phyloP scores from a whole-genome alignment of 345 rosid genomes.

The Salix suchowensis region DNA sequence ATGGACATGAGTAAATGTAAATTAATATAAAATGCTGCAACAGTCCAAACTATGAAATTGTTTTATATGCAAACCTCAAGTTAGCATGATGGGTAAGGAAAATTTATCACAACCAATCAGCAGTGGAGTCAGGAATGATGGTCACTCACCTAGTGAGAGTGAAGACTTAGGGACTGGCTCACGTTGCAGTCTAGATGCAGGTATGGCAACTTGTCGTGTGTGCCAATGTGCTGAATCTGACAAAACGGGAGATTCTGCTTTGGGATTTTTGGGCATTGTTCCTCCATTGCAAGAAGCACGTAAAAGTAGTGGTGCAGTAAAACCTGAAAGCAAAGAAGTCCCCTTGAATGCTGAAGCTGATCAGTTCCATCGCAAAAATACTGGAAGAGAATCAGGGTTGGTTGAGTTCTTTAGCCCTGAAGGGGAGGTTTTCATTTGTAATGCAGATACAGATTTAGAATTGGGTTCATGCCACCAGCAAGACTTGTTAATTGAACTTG shows the following conservation, averaged over 20 bases:
- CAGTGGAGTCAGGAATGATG: constrained; percentile 39
- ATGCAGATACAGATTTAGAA: constrained; percentile 60
- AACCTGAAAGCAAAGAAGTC: constrained; percentile 18
- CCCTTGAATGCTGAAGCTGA: constrained; percentile 29
- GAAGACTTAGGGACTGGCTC: constrained; percentile 38
- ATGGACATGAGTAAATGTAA: not conserved
- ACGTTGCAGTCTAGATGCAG: constrained; percentile 56
- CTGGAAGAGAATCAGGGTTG: constrained; percentile 41
- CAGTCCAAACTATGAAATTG: not conserved
- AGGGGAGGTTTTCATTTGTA: constrained; percentile 74
- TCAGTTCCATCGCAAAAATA: constrained; percentile 25
- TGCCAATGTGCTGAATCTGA: constrained; percentile 96
- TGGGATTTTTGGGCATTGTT: constrained; percentile 64
- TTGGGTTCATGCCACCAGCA: constrained; percentile 51
- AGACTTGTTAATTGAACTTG: constrained; percentile 69
- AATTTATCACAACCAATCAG: constrained; percentile 35
- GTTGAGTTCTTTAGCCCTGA: constrained; percentile 66
- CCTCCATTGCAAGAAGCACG: constrained; percentile 42
- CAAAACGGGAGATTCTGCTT: constrained; percentile 71
- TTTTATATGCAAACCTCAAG: not conserved
- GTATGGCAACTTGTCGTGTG: constrained; percentile 74
- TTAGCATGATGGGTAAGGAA: constrained; percentile 62
- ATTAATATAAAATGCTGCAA: not conserved
- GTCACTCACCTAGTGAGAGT: constrained; percentile 33
- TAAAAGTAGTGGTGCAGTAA: constrained; percentile 37